Conservation (phyloP, 2,329 filamentous ascomycete genomes). For the Nothopassalora personata region DNA sequence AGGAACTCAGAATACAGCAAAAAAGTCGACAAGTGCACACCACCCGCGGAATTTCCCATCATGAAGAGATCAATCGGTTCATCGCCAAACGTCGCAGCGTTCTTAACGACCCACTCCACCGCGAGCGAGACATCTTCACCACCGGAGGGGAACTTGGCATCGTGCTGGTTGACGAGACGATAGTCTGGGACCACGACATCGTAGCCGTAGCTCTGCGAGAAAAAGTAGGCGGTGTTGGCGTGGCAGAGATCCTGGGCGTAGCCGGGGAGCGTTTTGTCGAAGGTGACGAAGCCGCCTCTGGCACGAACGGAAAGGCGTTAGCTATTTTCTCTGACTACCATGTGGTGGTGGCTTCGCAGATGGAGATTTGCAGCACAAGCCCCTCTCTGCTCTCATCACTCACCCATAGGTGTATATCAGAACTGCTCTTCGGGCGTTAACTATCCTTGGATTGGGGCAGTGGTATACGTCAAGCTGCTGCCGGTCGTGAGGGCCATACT, state of each 20-base stretch:
- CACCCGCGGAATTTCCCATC: constrained; percentile 41
- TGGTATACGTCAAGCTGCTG: constrained; percentile 40
- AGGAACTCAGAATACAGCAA: constrained; percentile 28
- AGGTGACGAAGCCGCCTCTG: constrained; percentile 31
- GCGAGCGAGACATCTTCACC: constrained; percentile 37
- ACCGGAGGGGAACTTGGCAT: constrained; percentile 38
- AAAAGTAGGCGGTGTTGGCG: constrained; percentile 39
- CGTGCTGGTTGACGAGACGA: constrained; percentile 34
- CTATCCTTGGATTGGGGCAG: constrained; percentile 16
- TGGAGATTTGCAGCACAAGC: no score
- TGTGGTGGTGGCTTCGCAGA: no score
- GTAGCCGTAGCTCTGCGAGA: constrained; percentile 34
- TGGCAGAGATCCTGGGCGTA: constrained; percentile 29
- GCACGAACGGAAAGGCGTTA: no score
- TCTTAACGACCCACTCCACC: constrained; percentile 33
- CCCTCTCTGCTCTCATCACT: no score
- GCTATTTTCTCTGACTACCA: no score
- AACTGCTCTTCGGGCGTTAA: constrained; percentile 20
- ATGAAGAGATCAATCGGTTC: constrained; percentile 34
- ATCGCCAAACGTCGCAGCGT: constrained; percentile 20
- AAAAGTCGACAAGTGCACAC: constrained; percentile 36
- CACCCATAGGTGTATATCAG: constrained; percentile 32
- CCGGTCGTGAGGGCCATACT: constrained; percentile 34
- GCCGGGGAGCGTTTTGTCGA: constrained; percentile 30
- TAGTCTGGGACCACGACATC: constrained; percentile 38